Evolutionary conservation across 495 filamentous ascomycete genomes (phyloP).

Genomic region (Xylaria grammica): DNA sequence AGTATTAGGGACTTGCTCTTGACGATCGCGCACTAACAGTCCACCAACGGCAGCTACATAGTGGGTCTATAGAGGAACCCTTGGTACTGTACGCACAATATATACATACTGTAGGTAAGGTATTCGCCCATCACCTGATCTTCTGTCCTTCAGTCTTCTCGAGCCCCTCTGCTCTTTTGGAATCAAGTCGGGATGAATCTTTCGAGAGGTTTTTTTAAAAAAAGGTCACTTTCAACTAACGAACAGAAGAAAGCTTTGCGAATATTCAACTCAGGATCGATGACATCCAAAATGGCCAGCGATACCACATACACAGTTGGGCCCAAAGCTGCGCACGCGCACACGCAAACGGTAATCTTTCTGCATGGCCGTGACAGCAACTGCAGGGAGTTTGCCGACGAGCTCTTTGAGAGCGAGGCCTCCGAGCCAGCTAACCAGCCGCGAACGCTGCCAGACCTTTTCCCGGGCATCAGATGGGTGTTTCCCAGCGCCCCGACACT

Average conservation of each 20-base stretch:
- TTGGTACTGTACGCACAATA: not conserved
- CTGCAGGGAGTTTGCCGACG: conserved; percentile 55
- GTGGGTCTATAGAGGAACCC: not conserved
- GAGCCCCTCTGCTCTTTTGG: no score
- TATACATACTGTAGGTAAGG: no score
- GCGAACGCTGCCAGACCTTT: conserved; percentile 36
- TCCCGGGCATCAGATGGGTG: conserved; percentile 40
- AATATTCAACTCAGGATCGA: conserved; percentile 12
- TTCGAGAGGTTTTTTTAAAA: no score
- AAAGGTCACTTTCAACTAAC: not conserved
- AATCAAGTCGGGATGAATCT: no score
- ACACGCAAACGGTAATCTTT: conserved; percentile 61
- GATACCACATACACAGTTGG: conserved; percentile 8
- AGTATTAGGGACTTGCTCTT: conserved; percentile 11
- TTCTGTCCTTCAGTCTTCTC: no score
- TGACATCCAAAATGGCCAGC: conserved; percentile 19
- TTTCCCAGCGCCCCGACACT: conserved; percentile 54
- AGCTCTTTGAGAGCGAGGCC: conserved; percentile 48
- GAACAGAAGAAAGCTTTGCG: conserved; percentile 6
- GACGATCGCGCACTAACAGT: conserved; percentile 2
- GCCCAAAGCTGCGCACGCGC: conserved; percentile 38
- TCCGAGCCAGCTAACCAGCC: conserved; percentile 38
- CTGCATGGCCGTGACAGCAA: conserved; percentile 60
- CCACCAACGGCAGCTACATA: not conserved
- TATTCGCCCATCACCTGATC: no score